Evolutionary conservation across 257 asterid species (phyloP), one percentile per base, ranked within the genome.

Genomic region (Knoxia roxburghii): DNA sequence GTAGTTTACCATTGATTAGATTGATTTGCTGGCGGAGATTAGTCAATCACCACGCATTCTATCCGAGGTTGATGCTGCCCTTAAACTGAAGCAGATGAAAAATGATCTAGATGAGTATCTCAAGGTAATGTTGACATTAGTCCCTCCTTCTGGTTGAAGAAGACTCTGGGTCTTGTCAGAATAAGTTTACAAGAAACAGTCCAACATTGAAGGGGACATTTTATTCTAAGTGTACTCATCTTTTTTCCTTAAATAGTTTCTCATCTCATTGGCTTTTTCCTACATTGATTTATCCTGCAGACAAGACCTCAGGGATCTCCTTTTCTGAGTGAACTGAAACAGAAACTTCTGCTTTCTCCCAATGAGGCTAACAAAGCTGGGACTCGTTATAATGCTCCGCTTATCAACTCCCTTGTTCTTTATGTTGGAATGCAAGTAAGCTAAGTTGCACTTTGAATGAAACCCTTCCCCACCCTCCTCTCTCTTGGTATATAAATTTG

Each of bases 61-160:
- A 48, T 87, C 98, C 2, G 99, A 94, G 78, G 90, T 94, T 70
- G 99, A 94, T 80, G 98, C 91, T 30, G 90, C 90, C 67, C 96
- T 94, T 55, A 90, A 89, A 72, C 75, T 87, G 39, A 90, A 87
- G 78, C 95, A 80, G 78, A 83, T 94, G 63, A 90, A 94, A 89
- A 79, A 64, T 77, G 99, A 94, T 59, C 84, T 88, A 20, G 97
- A 90, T 67, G 98, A 90, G 77, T 90, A 84, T 74, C 88, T 90
- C 68, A 90, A 87, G 99, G 99, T 90, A 84, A 69, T 61, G 40
- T 17, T 51, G 48, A 67, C 9, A 53, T 35, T 68, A 56, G 6
- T 68, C 61, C 7, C 53, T 26, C 7, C 23, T 5, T n/a, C 8
- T 14, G 0, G 29, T 30, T 20, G 30, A 29, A 52, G 7, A 24